Evolutionary conservation across 768 basidiomycete genomes (phyloP).

Genomic region (Lactarius deliciosus): DNA sequence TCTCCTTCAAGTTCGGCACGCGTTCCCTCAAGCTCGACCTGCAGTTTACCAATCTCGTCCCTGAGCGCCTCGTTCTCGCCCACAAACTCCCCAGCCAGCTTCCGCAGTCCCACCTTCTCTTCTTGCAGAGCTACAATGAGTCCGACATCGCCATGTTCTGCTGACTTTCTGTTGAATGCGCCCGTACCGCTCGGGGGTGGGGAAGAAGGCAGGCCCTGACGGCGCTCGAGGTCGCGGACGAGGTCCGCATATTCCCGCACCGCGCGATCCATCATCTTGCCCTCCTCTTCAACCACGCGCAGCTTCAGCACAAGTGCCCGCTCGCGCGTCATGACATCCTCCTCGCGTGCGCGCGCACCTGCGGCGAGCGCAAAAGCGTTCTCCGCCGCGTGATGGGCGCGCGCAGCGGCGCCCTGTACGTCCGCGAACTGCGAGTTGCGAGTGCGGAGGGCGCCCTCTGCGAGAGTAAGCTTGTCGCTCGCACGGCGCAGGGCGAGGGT

Average conservation of each 20-base stretch:
- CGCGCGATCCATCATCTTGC: constrained; percentile 60
- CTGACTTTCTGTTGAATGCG: constrained; percentile 13
- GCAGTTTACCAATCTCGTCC: constrained; percentile 46
- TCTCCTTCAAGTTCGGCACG: constrained; percentile 52
- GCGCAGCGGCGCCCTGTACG: constrained; percentile 44
- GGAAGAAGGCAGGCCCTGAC: constrained; percentile 34
- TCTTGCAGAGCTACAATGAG: constrained; percentile 42
- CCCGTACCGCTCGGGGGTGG: constrained; percentile 12
- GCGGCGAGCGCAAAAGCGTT: constrained; percentile 57
- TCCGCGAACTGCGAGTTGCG: constrained; percentile 50
- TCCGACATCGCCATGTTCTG: constrained; percentile 19
- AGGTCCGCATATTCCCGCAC: constrained; percentile 75
- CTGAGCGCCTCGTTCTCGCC: constrained; percentile 47
- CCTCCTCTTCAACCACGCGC: constrained; percentile 54
- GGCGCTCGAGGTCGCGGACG: constrained; percentile 61
- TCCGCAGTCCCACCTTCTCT: constrained; percentile 49
- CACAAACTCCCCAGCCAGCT: constrained; percentile 50
- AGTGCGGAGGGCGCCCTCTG: constrained; percentile 54
- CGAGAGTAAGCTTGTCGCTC: constrained; percentile 63
- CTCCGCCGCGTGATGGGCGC: constrained; percentile 45
- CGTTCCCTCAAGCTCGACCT: constrained; percentile 44
- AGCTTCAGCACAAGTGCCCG: constrained; percentile 48
- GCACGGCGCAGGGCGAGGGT: constrained; percentile 67
- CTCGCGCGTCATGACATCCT: constrained; percentile 51
- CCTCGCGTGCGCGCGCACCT: constrained; percentile 52